Evolutionary conservation across 495 filamentous ascomycete genomes (phyloP), one percentile per base, ranked within the genome.

Genomic region (Hyaloscypha variabilis): DNA sequence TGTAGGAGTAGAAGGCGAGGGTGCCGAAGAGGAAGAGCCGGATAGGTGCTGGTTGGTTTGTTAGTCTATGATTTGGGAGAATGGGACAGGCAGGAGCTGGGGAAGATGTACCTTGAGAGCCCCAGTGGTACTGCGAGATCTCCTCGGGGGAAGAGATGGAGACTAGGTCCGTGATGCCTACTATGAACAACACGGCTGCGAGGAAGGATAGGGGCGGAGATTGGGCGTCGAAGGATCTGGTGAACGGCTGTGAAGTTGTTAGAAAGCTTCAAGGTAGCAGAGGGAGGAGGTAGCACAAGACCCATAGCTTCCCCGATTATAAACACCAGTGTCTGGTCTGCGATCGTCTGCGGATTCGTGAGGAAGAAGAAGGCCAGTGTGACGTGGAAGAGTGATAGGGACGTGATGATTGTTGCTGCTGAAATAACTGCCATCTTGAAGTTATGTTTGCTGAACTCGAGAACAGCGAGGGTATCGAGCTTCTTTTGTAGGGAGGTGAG

Each of bases 361-460:
- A 93, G 83, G 78, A 96, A 89, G 83, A 93, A 92, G 76, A 88
- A 93, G 72, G 86, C 90, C 28, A 94, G 82, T 23, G 90, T 90
- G 65, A 95, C 76, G 76, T 94, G 89, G 81, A 94, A 90, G 75
- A 96, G 83, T 69, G 87, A 89, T 65, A 96, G 79, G 39, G 85
- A 87, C 68, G 91, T 89, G 66, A 97, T 84, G 69, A 96, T 87
- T 2, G 88, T 88, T 73, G 85, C 87, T 63, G 86, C 86, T 8
- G 91, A 92, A 69, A 97, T 78, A 66, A 95, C 78, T 50, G 86
- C 89, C 93, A 97, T 97, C 1, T 64, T 69, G 69, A 31, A 82
- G 67, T 53, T 5, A 53, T 34, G 53, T 49, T 30, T 63, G 31
- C 11, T 56, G 57, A 42, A 8, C 36, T 25, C 29, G 30, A 56